Evolutionary conservation across 2,329 filamentous ascomycete genomes (phyloP), one percentile per base, ranked within the genome.

Genomic region (Seiridium cupressi): DNA sequence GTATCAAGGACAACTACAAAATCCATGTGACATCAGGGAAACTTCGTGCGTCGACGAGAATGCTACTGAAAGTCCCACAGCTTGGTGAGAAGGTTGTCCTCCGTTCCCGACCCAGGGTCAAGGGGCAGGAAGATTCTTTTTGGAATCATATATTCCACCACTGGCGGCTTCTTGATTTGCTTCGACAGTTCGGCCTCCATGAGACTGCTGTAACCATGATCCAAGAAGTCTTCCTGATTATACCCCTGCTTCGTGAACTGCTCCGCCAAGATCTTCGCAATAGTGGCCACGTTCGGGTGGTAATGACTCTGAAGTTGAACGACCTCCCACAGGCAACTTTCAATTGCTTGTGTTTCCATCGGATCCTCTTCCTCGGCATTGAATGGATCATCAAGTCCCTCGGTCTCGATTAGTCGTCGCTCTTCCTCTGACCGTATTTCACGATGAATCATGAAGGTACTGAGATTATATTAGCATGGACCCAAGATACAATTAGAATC

Each of bases 181-280:
- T 94, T 96, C 61, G 84, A 81, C 64, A 97, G 80, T 74, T 99
- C 95, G 3, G 89, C 89, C 62, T 95, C 91, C 48, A 98, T 82
- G 83, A 89, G 89, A 71, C 87, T 91, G 68, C 81, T 85, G 75
- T 98, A 99, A 0, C 92, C 94, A 73, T 98, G 93, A 71, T 99
- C 95, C 53, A 98, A 78, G 75, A 99, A 99, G 72, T 99, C 95
- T 72, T 99, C 95, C n/a, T 97, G 78, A 68, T 93, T 95, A 76
- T 98, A 99, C 3, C 89, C 84, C 66, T 93, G 89, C 78, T 99
- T 99, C 2, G 95, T 99, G 74, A 98, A 99, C 73, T 98, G 95
- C 76, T 98, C 93, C 2, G 91, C 91, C 60, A 99, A 87, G 64
- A 99, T 97, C 75, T 93, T 95, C 49, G 93, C 90, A 66, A 99